phyloP scores from a whole-genome alignment of 176 grass and related monocot species.

The Triticum monococcum region DNA sequence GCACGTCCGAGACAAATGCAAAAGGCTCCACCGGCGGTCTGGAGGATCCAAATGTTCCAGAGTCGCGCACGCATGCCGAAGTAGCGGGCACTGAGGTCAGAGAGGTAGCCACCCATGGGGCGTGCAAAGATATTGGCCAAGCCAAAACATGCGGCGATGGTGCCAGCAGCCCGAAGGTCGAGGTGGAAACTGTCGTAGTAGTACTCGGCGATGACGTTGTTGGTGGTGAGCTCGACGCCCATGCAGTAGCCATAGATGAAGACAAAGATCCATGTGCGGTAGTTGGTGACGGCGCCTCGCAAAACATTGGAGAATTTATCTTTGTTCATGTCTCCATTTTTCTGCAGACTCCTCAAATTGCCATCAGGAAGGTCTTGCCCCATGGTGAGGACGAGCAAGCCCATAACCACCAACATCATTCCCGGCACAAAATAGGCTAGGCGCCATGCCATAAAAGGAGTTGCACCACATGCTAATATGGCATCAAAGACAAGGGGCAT shows the following conservation, averaged over 20 bases:
- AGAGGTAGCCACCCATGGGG: conserved; percentile 57
- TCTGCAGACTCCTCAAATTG: conserved; percentile 60
- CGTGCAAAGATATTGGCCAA: conserved; percentile 82
- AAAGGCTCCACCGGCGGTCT: conserved; percentile 77
- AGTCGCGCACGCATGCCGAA: conserved; percentile 76
- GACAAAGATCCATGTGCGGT: conserved; percentile 85
- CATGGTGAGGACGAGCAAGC: conserved; percentile 57
- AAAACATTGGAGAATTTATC: conserved; percentile 79
- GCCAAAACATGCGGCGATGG: conserved; percentile 81
- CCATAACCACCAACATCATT: conserved; percentile 56
- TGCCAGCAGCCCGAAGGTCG: conserved; percentile 67
- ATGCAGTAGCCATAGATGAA: conserved; percentile 88
- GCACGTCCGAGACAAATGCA: neutral
- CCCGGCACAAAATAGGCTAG: conserved; percentile 76
- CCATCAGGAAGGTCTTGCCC: conserved; percentile 92
- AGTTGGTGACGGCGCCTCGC: conserved; percentile 61
- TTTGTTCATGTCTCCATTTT: conserved; percentile 56
- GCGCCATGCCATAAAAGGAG: conserved; percentile 65
- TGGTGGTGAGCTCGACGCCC: conserved; percentile 88
- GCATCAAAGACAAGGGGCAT: conserved; percentile 35
- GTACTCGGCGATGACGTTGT: conserved; percentile 93
- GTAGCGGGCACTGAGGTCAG: conserved; percentile 47
- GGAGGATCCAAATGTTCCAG: conserved; percentile 92
- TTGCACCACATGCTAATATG: conserved; percentile 54
- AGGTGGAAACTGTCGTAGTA: conserved; percentile 76